Evolutionary conservation across 2,329 filamentous ascomycete species (phyloP), one percentile per base, ranked within the genome.

Genomic region (Pseudogymnoascus sp.): DNA sequence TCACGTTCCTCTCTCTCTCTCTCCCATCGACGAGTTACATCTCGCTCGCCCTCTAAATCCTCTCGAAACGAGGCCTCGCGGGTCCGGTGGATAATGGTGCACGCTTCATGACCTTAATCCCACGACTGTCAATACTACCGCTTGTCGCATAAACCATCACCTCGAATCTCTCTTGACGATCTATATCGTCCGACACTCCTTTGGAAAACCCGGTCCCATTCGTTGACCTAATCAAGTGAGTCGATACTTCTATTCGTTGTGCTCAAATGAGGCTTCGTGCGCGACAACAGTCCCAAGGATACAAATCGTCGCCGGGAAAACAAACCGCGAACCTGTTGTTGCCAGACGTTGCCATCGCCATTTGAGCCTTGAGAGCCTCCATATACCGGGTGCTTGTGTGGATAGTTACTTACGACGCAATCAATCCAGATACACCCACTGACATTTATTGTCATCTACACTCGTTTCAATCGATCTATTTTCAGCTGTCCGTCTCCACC

Each of bases 401-500:
- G 17, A 58, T n/a, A 35, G 33, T 33, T 61, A 21, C 29, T 33
- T 33, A 58, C 48, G 13, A 70, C 70, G 66, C 70, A 63, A 63
- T 31, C 15, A 17, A 62, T n/a, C 29, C 31, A 59, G 21, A 59
- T 27, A 59, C 62, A 59, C 25, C 42, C 27, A 59, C 63, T 82
- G 78, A 80, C 76, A 76, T 72, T 69, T 72, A 51, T 73, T 77
- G 80, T 84, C 82, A 83, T 81, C 77, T 83, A 82, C 82, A 82
- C 76, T 84, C 82, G 77, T 81, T 84, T 51, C 44, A 67, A 65
- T 63, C 25, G 25, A 58, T 68, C 68, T 74, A 72, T 70, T 70
- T 68, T 69, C 72, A 75, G 44, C 44, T 31, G 44, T 51, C 44
- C n/a, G 44, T 51, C 27, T 31, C 44, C 44, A 51, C 44, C 44